These are phyloP conservation scores for Suillus americanus DNA, from an alignment of 768 basidiomycete genomes.

Conservation along the genomic window DNA sequence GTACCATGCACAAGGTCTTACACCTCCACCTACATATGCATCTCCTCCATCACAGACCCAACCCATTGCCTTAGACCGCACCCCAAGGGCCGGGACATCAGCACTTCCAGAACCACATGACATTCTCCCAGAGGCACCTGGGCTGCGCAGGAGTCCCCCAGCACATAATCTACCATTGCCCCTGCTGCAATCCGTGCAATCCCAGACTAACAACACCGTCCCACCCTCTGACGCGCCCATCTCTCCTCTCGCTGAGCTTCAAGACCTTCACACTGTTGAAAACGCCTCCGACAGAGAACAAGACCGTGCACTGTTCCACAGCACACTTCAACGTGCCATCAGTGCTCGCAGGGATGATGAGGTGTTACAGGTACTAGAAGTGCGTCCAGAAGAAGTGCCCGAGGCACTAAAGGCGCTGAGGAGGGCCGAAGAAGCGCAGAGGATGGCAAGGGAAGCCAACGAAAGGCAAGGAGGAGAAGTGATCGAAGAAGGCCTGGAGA, in stretches of 20 bases:
- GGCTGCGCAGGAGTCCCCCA: neutral
- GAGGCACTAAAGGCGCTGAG: neutral
- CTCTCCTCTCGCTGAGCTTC: neutral
- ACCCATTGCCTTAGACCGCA: neutral
- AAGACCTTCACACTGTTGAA: neutral
- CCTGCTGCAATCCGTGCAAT: neutral
- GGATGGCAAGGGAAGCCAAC: neutral
- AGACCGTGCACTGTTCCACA: neutral
- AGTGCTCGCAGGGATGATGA: neutral
- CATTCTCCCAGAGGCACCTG: neutral
- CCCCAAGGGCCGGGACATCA: neutral
- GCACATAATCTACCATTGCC: neutral
- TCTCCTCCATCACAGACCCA: neutral
- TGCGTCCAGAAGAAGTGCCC: neutral
- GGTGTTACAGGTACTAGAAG: neutral
- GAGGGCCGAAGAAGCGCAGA: neutral
- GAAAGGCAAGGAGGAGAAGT: neutral
- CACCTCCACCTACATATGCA: neutral
- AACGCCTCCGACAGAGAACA: neutral
- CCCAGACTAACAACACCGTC: neutral
- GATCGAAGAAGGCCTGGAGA: constrained; percentile 33
- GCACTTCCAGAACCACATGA: neutral
- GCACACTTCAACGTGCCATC: neutral
- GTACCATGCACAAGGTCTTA: neutral
- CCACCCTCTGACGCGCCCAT: neutral